A percentile compares a stretch with the other conserved stretches of the same genome.
Conservation (phyloP, 2,329 filamentous ascomycete species). For the Blastomyces gilchristii region DNA sequence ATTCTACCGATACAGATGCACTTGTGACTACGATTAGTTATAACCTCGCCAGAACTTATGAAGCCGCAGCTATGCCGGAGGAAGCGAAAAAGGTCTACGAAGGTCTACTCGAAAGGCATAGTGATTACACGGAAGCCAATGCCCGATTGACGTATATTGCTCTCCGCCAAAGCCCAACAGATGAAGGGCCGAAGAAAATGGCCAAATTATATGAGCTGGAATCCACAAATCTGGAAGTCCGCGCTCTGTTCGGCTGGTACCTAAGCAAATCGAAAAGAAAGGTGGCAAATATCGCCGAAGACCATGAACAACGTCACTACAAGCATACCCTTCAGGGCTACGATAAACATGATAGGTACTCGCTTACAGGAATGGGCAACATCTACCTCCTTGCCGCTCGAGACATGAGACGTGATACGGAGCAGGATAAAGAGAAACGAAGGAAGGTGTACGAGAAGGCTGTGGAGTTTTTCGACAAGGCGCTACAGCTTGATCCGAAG, state of each 20-base stretch:
- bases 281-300: constrained; percentile 69
- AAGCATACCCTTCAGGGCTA: constrained; percentile 90
- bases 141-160: constrained; percentile 85
- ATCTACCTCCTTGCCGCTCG: constrained; percentile 77
- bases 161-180: constrained; percentile 66
- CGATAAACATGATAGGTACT: constrained; percentile 97
- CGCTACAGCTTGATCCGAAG: constrained; percentile 82
- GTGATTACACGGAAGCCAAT: constrained; percentile 85
- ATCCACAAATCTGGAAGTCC: constrained; percentile 77
- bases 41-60: constrained; percentile 88
- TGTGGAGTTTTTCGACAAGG: constrained; percentile 98
- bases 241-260: constrained; percentile 91
- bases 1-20: constrained; percentile 73
- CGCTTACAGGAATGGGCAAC: constrained; percentile 93
- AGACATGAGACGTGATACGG: constrained; percentile 87
- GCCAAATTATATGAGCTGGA: constrained; percentile 77
- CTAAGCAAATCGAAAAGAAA: constrained; percentile 80
- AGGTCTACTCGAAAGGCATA: constrained; percentile 69
- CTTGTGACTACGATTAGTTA: constrained; percentile 93
- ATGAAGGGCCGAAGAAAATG: constrained; percentile 78
- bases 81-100: constrained; percentile 85
- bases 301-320: constrained; percentile 85
- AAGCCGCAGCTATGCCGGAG: constrained; percentile 68
- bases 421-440: constrained; percentile 82
- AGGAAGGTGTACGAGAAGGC: constrained; percentile 79